Conservation (phyloP, 441 rosid species). For the Bocquillonia castaneifolia region DNA sequence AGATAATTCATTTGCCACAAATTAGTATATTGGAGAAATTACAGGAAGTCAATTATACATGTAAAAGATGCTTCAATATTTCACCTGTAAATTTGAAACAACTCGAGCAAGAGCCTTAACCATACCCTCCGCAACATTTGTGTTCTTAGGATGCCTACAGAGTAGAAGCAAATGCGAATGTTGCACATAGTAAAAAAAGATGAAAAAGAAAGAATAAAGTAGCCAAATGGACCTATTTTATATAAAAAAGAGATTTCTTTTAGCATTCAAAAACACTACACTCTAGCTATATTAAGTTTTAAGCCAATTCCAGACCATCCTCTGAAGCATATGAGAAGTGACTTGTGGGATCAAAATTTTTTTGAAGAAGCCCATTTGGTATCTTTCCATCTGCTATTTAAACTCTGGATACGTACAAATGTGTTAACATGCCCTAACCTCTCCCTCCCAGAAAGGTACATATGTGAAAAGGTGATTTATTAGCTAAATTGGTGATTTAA, state of each 20-base stretch:
- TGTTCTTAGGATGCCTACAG: constrained; percentile 87
- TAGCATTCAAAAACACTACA: not conserved
- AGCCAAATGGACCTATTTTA: not conserved
- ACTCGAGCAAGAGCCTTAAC: constrained; percentile 98
- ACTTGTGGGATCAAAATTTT: not conserved
- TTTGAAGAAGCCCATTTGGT: not conserved
- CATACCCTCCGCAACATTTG: constrained; percentile 98
- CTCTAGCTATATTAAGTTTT: not conserved
- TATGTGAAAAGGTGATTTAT: not conserved
- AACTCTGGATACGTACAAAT: not conserved
- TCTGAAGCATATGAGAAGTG: not conserved
- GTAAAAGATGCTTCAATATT: constrained; percentile 15
- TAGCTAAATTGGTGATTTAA: not conserved
- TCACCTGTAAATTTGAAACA: constrained; percentile 95
- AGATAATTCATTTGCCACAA: not conserved
- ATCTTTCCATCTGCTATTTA: not conserved
- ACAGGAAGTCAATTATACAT: not conserved
- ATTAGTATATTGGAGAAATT: constrained; percentile 8
- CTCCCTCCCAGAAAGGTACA: not conserved
- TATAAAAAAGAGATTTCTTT: not conserved
- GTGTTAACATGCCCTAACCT: not conserved
- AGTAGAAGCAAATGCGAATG: constrained; percentile 25
- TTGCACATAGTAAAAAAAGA: constrained; percentile 14
- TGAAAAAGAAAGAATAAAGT: not conserved
- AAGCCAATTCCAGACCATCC: not conserved